These are phyloP conservation scores for Tricholoma matsutake DNA, from an alignment of 768 basidiomycete genomes.

Conservation along the genomic window DNA sequence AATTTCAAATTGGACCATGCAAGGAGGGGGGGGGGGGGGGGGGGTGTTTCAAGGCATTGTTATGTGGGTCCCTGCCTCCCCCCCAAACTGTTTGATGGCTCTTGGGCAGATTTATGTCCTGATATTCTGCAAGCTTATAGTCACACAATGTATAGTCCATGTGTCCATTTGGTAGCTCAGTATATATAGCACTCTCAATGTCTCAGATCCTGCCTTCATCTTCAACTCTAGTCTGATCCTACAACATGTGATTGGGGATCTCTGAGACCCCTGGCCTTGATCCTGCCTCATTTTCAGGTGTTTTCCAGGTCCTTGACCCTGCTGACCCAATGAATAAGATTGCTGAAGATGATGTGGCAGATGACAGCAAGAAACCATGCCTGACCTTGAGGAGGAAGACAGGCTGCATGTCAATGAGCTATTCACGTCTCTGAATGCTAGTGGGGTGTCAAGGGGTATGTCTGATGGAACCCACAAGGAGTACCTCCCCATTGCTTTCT, in stretches of 20 bases:
- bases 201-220: constrained; percentile 17
- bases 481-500: not conserved
- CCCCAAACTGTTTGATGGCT: not conserved
- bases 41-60: not conserved
- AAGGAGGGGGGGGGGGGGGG: too few species aligned
- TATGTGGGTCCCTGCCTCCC: too few species aligned
- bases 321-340: not conserved
- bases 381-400: not conserved
- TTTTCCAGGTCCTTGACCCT: not conserved
- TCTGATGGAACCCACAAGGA: not conserved
- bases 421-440: not conserved
- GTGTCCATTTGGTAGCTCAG: not conserved
- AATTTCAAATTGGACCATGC: too few species aligned
- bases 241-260: not conserved
- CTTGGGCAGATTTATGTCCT: not conserved
- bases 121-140: not conserved
- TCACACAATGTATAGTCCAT: not conserved
- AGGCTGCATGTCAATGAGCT: not conserved
- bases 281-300: not conserved
- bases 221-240: not conserved
- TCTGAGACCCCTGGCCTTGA: not conserved
- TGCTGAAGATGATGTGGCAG: not conserved
- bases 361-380: not conserved
- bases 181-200: not conserved
- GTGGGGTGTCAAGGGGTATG: not conserved